Percentiles rank a stretch among this genome's conserved stretches.
These are phyloP conservation scores for Sporothrix mexicana DNA, from an alignment of 2,329 filamentous ascomycete species.

Conservation along the genomic window DNA sequence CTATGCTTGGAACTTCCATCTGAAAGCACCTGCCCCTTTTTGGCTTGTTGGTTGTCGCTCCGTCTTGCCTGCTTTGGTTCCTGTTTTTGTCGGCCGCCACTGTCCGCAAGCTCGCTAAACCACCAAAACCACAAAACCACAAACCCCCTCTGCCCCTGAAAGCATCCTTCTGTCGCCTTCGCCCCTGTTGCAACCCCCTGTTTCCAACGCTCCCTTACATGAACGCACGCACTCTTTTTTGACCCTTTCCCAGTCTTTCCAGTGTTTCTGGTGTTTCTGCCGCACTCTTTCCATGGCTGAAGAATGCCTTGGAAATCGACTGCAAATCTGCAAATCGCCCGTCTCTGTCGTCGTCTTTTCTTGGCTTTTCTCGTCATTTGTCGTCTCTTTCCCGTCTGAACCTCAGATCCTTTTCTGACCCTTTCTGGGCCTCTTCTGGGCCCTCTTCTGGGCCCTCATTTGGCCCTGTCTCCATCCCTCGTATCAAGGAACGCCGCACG, in stretches of 20 bases:
- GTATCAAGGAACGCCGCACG: conserved; percentile 18
- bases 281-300: conserved; percentile 18
- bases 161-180: not conserved
- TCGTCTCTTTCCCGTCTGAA: not conserved
- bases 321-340: not conserved
- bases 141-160: too few relatives aligned
- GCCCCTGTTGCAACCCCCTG: conserved; percentile 23
- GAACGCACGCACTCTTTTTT: not conserved
- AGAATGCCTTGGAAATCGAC: conserved; percentile 17
- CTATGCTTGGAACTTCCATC: conserved; percentile 2
- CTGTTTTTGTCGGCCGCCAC: not conserved
- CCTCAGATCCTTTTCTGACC: not conserved
- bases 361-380: too few relatives aligned
- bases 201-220: conserved; percentile 21
- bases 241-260: too few relatives aligned
- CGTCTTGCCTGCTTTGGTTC: not conserved
- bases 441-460: not conserved
- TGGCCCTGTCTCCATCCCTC: not conserved
- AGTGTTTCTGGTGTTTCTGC: not conserved
- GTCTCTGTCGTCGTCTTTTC: too few relatives aligned
- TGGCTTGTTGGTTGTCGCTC: not conserved
- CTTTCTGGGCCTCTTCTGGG: not conserved
- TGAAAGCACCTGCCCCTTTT: not conserved
- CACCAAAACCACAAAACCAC: not conserved
- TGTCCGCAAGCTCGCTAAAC: not conserved